phyloP scores from a whole-genome alignment of 73 alveolate species.

The Tetrahymena malaccensis region DNA sequence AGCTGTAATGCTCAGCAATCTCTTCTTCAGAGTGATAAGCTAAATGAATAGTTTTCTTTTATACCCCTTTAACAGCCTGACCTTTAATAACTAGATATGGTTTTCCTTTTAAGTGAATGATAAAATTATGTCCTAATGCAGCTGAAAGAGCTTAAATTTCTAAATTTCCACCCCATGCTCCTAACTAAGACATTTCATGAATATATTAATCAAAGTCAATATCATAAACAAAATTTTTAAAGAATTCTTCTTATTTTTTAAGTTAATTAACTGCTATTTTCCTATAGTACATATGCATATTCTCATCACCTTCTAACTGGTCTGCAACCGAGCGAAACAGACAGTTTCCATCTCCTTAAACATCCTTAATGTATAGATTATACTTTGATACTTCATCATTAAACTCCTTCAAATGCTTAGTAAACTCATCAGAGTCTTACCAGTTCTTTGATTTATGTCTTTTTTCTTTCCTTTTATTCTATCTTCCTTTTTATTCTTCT shows the following conservation, averaged over 20 bases:
- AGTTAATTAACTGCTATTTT: slow-evolving; percentile 85
- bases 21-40: slow-evolving; percentile 33
- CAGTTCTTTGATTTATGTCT: background rate
- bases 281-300: slow-evolving; percentile 65
- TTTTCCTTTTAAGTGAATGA: slow-evolving; percentile 39
- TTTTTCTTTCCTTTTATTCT: background rate
- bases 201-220: slow-evolving; percentile 74
- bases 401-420: slow-evolving; percentile 20
- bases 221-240: slow-evolving; percentile 84
- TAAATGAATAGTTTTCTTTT: slow-evolving; percentile 27
- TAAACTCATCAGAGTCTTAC: background rate
- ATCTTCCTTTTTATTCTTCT: background rate
- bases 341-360: slow-evolving; percentile 97
- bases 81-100: slow-evolving; percentile 13
- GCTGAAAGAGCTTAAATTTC: slow-evolving; percentile 89
- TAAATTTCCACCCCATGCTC: slow-evolving; percentile 98
- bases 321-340: slow-evolving; percentile 92
- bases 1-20: slow-evolving; percentile 39
- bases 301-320: slow-evolving; percentile 86
- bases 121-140: slow-evolving; percentile 20
- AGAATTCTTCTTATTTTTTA: slow-evolving; percentile 79
- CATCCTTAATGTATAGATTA: slow-evolving; percentile 35
- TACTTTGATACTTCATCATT: slow-evolving; percentile 22
- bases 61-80: background rate
- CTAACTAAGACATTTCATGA: slow-evolving; percentile 66